A percentile compares a stretch with the other conserved stretches of the same genome.
phyloP scores from a whole-genome alignment of 768 basidiomycete genomes.

The Leccinum sublutescens region DNA sequence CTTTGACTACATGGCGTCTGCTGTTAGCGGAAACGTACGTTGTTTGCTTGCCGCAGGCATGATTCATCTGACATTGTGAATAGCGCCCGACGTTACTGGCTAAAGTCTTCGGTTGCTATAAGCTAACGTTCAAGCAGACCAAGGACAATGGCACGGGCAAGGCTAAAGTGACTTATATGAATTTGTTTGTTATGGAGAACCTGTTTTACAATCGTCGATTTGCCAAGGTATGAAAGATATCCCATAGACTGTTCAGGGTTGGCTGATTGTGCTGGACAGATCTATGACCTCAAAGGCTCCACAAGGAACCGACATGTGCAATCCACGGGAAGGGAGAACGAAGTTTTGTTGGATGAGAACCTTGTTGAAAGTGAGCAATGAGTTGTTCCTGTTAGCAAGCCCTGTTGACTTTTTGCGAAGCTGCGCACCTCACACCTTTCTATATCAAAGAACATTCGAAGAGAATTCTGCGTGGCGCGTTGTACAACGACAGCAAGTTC shows the following conservation, averaged over 20 bases:
- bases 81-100: slow-evolving; percentile 93
- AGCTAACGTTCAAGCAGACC: slow-evolving; percentile 84
- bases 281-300: slow-evolving; percentile 97
- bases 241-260: background rate
- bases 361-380: slow-evolving; percentile 73
- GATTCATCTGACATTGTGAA: slow-evolving; percentile 5
- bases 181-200: slow-evolving; percentile 97
- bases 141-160: slow-evolving; percentile 61
- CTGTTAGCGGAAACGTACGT: slow-evolving; percentile 78
- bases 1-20: slow-evolving; percentile 98
- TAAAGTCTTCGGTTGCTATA: slow-evolving; percentile 96
- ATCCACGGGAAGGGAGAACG: slow-evolving; percentile 85
- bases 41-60: background rate
- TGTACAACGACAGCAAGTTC: slow-evolving; percentile 96
- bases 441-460: slow-evolving; percentile 97
- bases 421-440: slow-evolving; percentile 82
- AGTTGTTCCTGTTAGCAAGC: background rate
- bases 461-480: slow-evolving; percentile 82
- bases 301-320: slow-evolving; percentile 91
- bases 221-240: slow-evolving; percentile 57
- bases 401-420: slow-evolving; percentile 38
- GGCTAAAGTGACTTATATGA: slow-evolving; percentile 87
- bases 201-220: slow-evolving; percentile 92
- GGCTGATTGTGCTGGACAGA: slow-evolving; percentile 43
- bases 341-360: slow-evolving; percentile 96